Evolutionary conservation across 2,329 filamentous ascomycete genomes (phyloP), one percentile per base, ranked within the genome.

Genomic region (Alternaria conjuncta): DNA sequence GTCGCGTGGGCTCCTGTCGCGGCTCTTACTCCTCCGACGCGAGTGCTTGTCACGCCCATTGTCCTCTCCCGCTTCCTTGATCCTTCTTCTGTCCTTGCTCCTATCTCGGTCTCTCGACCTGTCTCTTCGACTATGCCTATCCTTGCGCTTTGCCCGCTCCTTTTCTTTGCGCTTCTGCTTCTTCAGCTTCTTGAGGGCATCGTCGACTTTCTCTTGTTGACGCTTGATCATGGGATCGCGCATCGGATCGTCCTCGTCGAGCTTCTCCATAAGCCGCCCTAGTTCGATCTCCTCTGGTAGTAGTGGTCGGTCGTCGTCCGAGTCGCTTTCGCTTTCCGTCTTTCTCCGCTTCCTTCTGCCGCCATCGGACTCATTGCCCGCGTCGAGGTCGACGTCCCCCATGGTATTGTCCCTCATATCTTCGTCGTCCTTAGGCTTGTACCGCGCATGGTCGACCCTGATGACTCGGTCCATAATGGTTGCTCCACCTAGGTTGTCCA

Each of bases 161-260:
- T 77, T 79, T 80, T 86, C 81, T 63, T 76, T 80, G 51, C 75
- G 78, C 61, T 84, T 83, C 71, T 75, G 81, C 75, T 80, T 86
- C 49, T 85, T 84, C 55, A 86, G 77, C 70, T 81, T 86, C 67
- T 85, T 84, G 70, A 92, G 80, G 4, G 93, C 94, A 62, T 87
- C 86, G 58, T 91, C 89, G 12, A 97, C 87, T 78, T 97, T 93
- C 77, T 93, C 93, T 80, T 92, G 94, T 86, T 98, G 97, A 81
- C 97, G 92, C 67, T 95, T 88, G 55, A 97, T 89, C 67, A 98
- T 78, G 73, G 92, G 97, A 41, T 88, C 89, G 81, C 97, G 97
- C 96, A 99, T 99, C 0, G 96, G 96, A 78, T 99, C 96, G 65
- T 98, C 95, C 23, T 97, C 94, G 69, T 98, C 96, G 68, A 96